Conservation (phyloP, 2,329 filamentous ascomycete genomes). For the Trichoderma afroharzianum region DNA sequence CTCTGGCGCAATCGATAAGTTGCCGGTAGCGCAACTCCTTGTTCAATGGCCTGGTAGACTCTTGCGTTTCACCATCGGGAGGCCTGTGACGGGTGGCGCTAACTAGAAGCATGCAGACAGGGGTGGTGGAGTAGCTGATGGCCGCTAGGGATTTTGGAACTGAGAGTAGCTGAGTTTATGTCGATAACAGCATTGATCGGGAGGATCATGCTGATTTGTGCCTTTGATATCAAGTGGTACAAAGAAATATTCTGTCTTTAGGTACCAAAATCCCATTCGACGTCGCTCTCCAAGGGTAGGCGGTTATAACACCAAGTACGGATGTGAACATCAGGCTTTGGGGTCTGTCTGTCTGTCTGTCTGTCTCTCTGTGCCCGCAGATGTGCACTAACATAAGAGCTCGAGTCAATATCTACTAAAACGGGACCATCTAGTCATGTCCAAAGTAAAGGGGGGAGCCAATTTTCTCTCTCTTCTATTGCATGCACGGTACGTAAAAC, state of each 20-base stretch:
- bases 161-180: neutral
- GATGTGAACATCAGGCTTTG: neutral
- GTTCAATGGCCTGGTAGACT: neutral
- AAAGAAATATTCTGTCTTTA: neutral
- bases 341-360: neutral
- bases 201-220: neutral
- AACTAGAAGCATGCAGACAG: neutral
- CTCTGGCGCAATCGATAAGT: constrained; percentile 12
- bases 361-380: no score
- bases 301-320: neutral
- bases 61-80: constrained; percentile 3
- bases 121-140: neutral
- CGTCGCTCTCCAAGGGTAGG: neutral
- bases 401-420: neutral
- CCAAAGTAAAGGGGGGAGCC: neutral
- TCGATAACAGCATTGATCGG: neutral
- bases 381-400: neutral
- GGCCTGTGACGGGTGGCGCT: neutral
- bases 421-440: neutral
- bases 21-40: neutral
- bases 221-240: neutral
- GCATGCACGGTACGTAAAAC: neutral
- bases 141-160: neutral
- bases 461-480: neutral
- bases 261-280: no score